Conservation (phyloP, 371 early-diverging fungal species). For the Saksenaea oblongispora region DNA sequence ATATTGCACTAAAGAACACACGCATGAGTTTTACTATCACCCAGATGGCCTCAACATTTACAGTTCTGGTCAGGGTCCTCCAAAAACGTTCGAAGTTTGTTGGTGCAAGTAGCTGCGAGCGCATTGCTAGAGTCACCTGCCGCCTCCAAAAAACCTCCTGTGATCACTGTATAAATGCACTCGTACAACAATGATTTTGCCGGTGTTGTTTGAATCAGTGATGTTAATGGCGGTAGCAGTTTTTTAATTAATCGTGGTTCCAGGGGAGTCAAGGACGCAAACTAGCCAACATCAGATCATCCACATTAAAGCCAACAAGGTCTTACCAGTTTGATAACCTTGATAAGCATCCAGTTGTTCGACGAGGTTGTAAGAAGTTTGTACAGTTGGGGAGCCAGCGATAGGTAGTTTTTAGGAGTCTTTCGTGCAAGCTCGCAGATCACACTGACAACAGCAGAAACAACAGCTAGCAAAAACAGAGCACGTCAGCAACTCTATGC, state of each 20-base stretch:
- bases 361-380: constrained; percentile 82
- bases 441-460: constrained; percentile 90
- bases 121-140: constrained; percentile 64
- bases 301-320: neutral
- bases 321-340: constrained; percentile 90
- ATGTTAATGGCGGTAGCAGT: constrained; percentile 80
- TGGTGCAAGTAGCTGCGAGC: constrained; percentile 83
- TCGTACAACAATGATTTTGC: constrained; percentile 96
- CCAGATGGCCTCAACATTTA: constrained; percentile 33
- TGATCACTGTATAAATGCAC: constrained; percentile 90
- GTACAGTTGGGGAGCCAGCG: constrained; percentile 93
- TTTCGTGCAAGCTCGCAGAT: constrained; percentile 92
- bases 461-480: constrained; percentile 65
- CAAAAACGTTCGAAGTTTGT: constrained; percentile 84
- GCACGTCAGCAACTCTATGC: neutral
- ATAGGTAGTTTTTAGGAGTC: constrained; percentile 89
- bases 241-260: constrained; percentile 94
- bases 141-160: constrained; percentile 83
- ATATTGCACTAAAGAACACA: constrained; percentile 74
- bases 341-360: constrained; percentile 98
- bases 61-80: constrained; percentile 92
- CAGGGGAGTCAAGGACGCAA: constrained; percentile 88
- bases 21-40: neutral
- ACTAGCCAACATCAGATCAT: constrained; percentile 46
- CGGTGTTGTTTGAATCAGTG: constrained; percentile 83